Evolutionary conservation across 176 grass and related monocot species (phyloP).

Genomic region (Musa schizocarpa): DNA sequence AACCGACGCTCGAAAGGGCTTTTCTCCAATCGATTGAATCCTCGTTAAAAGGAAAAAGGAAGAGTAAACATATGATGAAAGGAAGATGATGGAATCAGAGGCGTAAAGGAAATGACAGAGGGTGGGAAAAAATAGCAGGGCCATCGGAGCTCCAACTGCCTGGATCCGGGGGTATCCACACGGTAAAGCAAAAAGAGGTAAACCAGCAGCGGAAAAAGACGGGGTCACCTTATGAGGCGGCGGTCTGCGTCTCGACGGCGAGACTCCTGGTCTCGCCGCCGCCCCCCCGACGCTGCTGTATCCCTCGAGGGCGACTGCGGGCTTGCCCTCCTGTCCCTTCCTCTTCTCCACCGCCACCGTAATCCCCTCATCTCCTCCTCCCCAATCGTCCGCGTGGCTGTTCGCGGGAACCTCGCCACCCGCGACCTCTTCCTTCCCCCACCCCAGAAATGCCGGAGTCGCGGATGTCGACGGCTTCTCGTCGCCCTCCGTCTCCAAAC

Average conservation of each 20-base stretch:
- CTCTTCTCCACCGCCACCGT: not conserved
- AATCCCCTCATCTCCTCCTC: conserved; percentile 19
- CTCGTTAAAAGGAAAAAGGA: too few relatives aligned
- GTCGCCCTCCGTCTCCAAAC: not conserved
- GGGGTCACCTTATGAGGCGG: not conserved
- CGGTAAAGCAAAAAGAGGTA: not conserved
- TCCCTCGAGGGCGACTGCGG: conserved; percentile 50
- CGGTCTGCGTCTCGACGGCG: not conserved
- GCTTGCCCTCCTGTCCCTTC: conserved; percentile 24
- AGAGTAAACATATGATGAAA: too few relatives aligned
- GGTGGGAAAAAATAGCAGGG: too few relatives aligned
- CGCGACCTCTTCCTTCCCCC: conserved; percentile 12
- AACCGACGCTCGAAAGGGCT: too few relatives aligned
- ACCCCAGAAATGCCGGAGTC: not conserved
- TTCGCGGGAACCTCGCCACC: not conserved
- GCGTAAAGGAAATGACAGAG: too few relatives aligned
- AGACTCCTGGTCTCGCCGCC: conserved; percentile 33
- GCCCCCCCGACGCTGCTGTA: conserved; percentile 38
- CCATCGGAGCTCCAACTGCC: too few relatives aligned
- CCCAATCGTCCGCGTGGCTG: conserved; percentile 3
- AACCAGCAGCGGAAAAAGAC: conserved; percentile 11
- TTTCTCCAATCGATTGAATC: too few relatives aligned
- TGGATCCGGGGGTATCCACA: not conserved
- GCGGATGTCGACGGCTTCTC: not conserved
- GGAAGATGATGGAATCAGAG: too few relatives aligned